Conservation (phyloP, 2,329 filamentous ascomycete genomes). For the Polytolypa hystricis region DNA sequence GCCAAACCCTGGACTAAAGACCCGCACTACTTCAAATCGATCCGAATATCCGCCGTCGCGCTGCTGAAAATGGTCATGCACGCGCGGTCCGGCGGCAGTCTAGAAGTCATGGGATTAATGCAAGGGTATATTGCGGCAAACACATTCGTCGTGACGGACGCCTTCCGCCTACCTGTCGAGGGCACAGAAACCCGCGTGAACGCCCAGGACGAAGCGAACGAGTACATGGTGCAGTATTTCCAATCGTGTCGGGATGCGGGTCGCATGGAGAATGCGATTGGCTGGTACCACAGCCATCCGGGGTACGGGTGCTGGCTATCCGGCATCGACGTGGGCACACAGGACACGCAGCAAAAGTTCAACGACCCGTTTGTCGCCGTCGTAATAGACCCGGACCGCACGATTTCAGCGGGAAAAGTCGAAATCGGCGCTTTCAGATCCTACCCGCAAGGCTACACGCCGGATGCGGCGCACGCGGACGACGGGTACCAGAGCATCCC, state of each 20-base stretch:
- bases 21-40: slow-evolving; percentile 80
- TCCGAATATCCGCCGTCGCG: slow-evolving; percentile 86
- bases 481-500: slow-evolving; percentile 56
- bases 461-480: slow-evolving; percentile 35
- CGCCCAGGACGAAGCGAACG: slow-evolving; percentile 88
- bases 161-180: slow-evolving; percentile 86
- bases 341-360: slow-evolving; percentile 73
- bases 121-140: slow-evolving; percentile 82
- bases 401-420: slow-evolving; percentile 86
- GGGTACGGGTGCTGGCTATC: slow-evolving; percentile 97
- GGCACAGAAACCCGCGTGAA: slow-evolving; percentile 98
- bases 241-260: slow-evolving; percentile 62
- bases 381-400: slow-evolving; percentile 92
- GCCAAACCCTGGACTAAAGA: slow-evolving; percentile 66
- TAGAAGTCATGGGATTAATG: slow-evolving; percentile 98
- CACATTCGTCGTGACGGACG: slow-evolving; percentile 81
- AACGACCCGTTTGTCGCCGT: slow-evolving; percentile 89
- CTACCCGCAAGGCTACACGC: slow-evolving; percentile 63
- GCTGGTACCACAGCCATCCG: slow-evolving; percentile 97
- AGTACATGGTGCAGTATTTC: slow-evolving; percentile 88
- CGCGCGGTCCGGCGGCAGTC: slow-evolving; percentile 78
- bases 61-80: slow-evolving; percentile 99
- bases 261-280: slow-evolving; percentile 80
- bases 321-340: slow-evolving; percentile 87
- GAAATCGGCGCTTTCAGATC: slow-evolving; percentile 96